phyloP scores from a whole-genome alignment of 2,329 filamentous ascomycete species.

The Eutypa lata region DNA sequence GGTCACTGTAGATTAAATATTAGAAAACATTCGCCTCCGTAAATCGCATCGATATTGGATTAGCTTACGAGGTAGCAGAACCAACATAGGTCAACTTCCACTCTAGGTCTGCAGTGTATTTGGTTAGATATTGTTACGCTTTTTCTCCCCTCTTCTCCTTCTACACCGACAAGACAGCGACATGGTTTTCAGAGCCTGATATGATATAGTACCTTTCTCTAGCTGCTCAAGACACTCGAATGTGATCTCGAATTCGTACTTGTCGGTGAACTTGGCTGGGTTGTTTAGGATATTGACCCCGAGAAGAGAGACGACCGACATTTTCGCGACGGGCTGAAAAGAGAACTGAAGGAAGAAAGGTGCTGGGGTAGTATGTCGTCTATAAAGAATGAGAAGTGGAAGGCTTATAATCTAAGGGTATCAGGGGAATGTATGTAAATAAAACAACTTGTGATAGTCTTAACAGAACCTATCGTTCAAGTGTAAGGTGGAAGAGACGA shows the following conservation, averaged over 20 bases:
- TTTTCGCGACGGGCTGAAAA: constrained; percentile 40
- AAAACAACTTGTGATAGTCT: too few species aligned
- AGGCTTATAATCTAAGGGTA: neutral
- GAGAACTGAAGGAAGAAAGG: constrained; percentile 5
- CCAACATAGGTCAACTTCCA: constrained; percentile 99
- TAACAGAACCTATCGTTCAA: neutral
- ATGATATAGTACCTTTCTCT: constrained; percentile 67
- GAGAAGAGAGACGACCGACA: constrained; percentile 95
- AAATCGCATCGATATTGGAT: too few species aligned
- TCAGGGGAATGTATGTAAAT: neutral
- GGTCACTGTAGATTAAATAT: constrained; percentile 58
- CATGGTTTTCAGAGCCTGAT: constrained; percentile 6
- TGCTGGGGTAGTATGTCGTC: too few species aligned
- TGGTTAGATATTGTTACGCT: neutral
- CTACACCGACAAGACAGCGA: neutral
- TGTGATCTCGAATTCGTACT: constrained; percentile 97
- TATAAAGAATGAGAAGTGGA: constrained; percentile 2
- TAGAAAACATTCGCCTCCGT: too few species aligned
- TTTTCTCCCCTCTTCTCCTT: too few species aligned
- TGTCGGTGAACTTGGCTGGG: constrained; percentile 86
- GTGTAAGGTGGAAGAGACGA: neutral
- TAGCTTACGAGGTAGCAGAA: constrained; percentile 87
- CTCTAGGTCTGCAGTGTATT: constrained; percentile 71
- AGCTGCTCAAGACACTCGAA: constrained; percentile 96
- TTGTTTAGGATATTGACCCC: constrained; percentile 97